Evolutionary conservation across 768 basidiomycete species (phyloP).

Genomic region (Collybiopsis confluens): DNA sequence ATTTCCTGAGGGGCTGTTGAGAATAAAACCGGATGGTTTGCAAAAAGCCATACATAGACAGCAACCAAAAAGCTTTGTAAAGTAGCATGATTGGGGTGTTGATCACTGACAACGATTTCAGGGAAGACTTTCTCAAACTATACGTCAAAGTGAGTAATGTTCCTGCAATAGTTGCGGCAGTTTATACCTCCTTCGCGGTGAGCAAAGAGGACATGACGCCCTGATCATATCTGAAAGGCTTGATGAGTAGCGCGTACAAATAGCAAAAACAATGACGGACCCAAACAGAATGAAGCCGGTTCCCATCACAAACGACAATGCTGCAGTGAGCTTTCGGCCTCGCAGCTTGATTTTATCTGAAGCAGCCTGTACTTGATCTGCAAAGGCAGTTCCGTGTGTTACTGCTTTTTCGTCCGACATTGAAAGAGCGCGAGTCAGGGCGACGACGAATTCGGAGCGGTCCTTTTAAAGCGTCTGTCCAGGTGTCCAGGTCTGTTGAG

Average conservation of each 20-base stretch:
- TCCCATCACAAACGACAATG: slow-evolving; percentile 53
- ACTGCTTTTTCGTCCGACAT: slow-evolving; percentile 5
- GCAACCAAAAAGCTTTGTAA: slow-evolving; percentile 58
- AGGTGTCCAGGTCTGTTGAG: not conserved
- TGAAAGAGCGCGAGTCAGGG: not conserved
- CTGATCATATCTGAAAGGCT: slow-evolving; percentile 51
- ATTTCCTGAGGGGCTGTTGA: slow-evolving; percentile 39
- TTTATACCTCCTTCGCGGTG: slow-evolving; percentile 44
- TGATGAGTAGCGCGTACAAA: not conserved
- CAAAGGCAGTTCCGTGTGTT: not conserved
- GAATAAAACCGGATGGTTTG: not conserved
- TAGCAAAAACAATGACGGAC: slow-evolving; percentile 21
- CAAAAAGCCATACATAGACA: slow-evolving; percentile 40
- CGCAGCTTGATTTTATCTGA: slow-evolving; percentile 20
- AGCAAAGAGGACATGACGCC: slow-evolving; percentile 68
- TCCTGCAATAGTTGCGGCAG: not conserved
- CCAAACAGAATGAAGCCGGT: slow-evolving; percentile 64
- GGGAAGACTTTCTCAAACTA: slow-evolving; percentile 60
- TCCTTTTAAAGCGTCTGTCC: not conserved
- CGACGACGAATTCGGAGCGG: not conserved
- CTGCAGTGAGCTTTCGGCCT: slow-evolving; percentile 41
- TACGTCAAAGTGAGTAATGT: no score
- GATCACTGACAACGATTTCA: slow-evolving; percentile 32
- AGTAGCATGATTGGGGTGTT: slow-evolving; percentile 33
- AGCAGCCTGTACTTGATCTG: slow-evolving; percentile 2